Evolutionary conservation across 768 basidiomycete genomes (phyloP).

Genomic region (Panaeolus papilionaceus): DNA sequence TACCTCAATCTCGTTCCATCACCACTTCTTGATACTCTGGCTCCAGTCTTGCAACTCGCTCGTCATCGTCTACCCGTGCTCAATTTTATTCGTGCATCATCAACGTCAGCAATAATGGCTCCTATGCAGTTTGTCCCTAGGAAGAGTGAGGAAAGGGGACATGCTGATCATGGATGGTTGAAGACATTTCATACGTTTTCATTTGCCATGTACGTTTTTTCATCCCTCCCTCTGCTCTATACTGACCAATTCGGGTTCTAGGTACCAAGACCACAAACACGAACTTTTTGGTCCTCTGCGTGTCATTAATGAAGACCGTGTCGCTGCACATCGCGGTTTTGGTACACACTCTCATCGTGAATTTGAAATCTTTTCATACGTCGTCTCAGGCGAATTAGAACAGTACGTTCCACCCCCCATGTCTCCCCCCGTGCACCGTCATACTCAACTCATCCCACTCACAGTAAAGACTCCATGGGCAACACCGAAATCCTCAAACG

Average conservation of each 20-base stretch:
- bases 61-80: background rate
- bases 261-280: slow-evolving; percentile 66
- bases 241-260: slow-evolving; percentile 26
- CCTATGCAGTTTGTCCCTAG: slow-evolving; percentile 56
- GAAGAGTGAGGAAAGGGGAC: slow-evolving; percentile 66
- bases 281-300: slow-evolving; percentile 76
- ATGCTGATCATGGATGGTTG: slow-evolving; percentile 85
- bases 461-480: too few relatives aligned
- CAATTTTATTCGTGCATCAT: background rate
- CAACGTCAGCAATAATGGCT: slow-evolving; percentile 26
- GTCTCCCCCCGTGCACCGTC: too few relatives aligned
- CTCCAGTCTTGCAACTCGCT: slow-evolving; percentile 44
- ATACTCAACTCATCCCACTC: too few relatives aligned
- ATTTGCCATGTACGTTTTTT: slow-evolving; percentile 60
- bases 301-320: slow-evolving; percentile 95
- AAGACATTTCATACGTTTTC: slow-evolving; percentile 90
- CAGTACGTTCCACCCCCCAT: slow-evolving; percentile 62
- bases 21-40: slow-evolving; percentile 40
- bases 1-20: slow-evolving; percentile 40
- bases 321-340: slow-evolving; percentile 77
- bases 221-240: slow-evolving; percentile 23
- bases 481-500: too few relatives aligned
- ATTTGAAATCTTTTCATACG: slow-evolving; percentile 92
- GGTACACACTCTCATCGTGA: slow-evolving; percentile 84
- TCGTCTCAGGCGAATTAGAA: slow-evolving; percentile 79